Conservation (phyloP, 306 rosid species). For the Dryas alaskensis region DNA sequence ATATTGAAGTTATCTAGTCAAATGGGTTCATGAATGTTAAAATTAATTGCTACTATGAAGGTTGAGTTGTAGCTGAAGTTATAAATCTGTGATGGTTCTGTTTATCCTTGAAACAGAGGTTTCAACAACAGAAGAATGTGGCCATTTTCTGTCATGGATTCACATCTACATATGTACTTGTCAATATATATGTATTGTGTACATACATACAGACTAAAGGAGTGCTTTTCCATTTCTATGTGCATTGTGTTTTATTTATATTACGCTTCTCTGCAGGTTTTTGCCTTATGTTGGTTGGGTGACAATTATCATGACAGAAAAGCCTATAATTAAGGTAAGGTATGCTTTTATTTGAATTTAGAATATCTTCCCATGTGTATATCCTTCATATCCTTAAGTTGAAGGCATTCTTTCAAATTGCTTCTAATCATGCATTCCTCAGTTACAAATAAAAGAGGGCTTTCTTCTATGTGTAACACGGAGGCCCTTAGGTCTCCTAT, state of each 20-base stretch:
- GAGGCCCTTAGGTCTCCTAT: too few relatives aligned
- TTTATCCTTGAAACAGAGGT: neutral
- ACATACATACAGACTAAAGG: neutral
- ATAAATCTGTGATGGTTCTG: neutral
- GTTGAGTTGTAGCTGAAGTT: neutral
- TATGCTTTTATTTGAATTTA: constrained; percentile 26
- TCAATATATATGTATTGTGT: neutral
- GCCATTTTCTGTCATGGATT: neutral
- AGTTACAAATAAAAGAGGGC: neutral
- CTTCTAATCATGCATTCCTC: neutral
- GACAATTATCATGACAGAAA: constrained; percentile 67
- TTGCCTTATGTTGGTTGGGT: constrained; percentile 70
- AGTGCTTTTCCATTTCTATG: neutral
- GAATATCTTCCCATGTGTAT: neutral
- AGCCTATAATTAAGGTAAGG: constrained; percentile 83
- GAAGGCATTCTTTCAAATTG: neutral
- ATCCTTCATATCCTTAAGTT: neutral
- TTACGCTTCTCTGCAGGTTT: constrained; percentile 42
- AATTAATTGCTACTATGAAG: neutral
- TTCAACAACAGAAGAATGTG: neutral
- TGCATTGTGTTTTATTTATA: constrained; percentile 3
- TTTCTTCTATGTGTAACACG: too few relatives aligned
- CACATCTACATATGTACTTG: neutral
- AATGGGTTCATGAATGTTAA: neutral
- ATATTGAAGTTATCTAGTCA: neutral